These are phyloP conservation scores for Leccinum olivaceopallidum DNA, from an alignment of 768 basidiomycete genomes.

Conservation along the genomic window DNA sequence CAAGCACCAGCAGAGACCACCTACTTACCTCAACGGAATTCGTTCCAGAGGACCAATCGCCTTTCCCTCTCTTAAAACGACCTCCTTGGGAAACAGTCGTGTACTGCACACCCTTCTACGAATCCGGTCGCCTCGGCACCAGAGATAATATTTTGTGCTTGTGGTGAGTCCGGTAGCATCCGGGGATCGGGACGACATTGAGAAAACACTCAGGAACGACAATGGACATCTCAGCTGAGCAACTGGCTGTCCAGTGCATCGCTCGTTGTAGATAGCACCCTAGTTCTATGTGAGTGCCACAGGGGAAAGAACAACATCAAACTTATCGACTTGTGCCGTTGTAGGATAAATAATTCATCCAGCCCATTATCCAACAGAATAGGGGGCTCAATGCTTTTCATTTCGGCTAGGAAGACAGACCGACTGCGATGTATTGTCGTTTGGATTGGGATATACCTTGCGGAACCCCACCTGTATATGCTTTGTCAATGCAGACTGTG, in stretches of 20 bases:
- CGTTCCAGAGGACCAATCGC: conserved; percentile 33
- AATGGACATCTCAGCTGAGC: not conserved
- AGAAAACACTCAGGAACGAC: conserved; percentile 3
- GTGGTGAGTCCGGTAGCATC: conserved; percentile 23
- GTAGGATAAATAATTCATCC: conserved; percentile 6
- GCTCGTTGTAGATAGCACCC: conserved; percentile 8
- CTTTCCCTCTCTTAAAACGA: conserved; percentile 37
- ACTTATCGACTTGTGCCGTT: not conserved
- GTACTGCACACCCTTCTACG: conserved; percentile 40
- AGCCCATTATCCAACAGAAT: not conserved
- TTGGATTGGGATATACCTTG: not conserved
- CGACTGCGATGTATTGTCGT: not conserved
- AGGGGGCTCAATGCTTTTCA: not conserved
- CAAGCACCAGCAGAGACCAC: not conserved
- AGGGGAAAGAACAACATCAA: conserved; percentile 2
- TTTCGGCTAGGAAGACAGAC: not conserved
- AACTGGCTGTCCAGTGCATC: not conserved
- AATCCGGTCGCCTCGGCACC: conserved; percentile 37
- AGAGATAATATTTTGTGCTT: not conserved
- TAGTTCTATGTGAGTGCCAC: not conserved
- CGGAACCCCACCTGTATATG: not conserved
- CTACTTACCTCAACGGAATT: conserved; percentile 35
- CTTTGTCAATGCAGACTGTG: not conserved
- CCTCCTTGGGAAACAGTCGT: conserved; percentile 27
- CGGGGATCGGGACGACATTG: conserved; percentile 24